A percentile compares a stretch with the other conserved stretches of the same genome.
phyloP scores from a whole-genome alignment of 331 rosid species.

The Acacia pycnantha region DNA sequence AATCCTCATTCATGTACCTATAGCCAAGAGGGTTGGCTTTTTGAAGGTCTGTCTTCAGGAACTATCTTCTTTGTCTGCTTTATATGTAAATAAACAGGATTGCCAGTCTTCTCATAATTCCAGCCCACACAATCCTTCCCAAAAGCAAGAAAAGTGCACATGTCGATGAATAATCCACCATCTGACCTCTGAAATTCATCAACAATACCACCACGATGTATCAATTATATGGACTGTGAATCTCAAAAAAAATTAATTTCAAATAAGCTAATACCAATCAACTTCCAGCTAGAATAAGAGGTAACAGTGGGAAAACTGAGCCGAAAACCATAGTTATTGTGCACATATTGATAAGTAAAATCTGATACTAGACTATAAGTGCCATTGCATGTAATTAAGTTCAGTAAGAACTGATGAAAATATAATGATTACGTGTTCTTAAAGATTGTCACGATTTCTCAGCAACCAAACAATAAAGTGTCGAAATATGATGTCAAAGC shows the following conservation, averaged over 20 bases:
- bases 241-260: background rate
- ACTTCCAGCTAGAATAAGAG: background rate
- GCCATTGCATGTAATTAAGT: background rate
- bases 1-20: conserved; percentile 41
- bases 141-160: conserved; percentile 65
- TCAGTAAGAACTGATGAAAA: background rate
- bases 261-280: background rate
- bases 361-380: background rate
- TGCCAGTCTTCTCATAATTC: conserved; percentile 65
- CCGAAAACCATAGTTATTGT: background rate
- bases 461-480: background rate
- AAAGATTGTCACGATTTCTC: background rate
- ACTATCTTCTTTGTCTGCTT: conserved; percentile 52
- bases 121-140: conserved; percentile 63
- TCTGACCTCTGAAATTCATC: conserved; percentile 62
- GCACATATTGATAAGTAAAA: background rate
- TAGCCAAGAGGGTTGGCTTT: conserved; percentile 70
- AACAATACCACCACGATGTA: background rate
- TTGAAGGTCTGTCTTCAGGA: conserved; percentile 68
- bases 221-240: background rate
- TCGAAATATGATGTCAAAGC: background rate
- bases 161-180: conserved; percentile 66
- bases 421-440: background rate
- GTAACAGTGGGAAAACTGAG: background rate
- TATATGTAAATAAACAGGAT: conserved; percentile 67